Evolutionary conservation across 208 protist genomes (phyloP).

Genomic region (Trypanosoma cruzi): DNA sequence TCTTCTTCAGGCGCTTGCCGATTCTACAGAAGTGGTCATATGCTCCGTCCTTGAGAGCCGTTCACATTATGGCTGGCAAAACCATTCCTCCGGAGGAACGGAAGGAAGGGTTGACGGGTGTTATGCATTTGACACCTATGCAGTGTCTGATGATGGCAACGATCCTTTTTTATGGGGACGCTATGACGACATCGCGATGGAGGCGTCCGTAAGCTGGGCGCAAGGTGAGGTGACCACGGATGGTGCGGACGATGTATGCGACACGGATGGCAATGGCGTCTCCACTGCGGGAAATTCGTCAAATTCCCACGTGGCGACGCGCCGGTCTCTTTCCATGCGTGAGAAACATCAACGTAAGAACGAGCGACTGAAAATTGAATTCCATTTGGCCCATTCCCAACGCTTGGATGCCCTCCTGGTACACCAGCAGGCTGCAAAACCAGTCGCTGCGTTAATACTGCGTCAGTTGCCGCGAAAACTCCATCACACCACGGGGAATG

Average conservation of each 20-base stretch:
- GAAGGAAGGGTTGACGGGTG: not conserved
- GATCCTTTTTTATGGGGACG: constrained; percentile 37
- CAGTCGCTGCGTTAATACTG: constrained; percentile 57
- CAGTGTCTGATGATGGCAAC: constrained; percentile 27
- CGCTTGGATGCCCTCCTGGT: constrained; percentile 74
- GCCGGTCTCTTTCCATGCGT: constrained; percentile 25
- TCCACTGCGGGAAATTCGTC: not conserved
- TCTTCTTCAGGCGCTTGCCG: constrained; percentile 48
- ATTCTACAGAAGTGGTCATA: constrained; percentile 61
- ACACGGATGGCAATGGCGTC: not conserved
- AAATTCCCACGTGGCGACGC: constrained; percentile 1
- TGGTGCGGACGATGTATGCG: not conserved
- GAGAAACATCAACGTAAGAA: constrained; percentile 58
- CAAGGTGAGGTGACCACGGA: constrained; percentile 39
- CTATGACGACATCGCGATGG: constrained; percentile 46
- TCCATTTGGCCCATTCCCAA: constrained; percentile 53
- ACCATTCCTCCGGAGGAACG: constrained; percentile 19
- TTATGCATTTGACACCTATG: constrained; percentile 4
- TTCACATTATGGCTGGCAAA: constrained; percentile 52
- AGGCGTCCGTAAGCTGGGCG: constrained; percentile 48
- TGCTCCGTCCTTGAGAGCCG: constrained; percentile 63
- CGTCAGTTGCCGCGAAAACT: constrained; percentile 3
- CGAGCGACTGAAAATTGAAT: constrained; percentile 73
- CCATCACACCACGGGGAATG: not conserved
- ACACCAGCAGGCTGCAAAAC: constrained; percentile 43